Evolutionary conservation across 2,329 filamentous ascomycete genomes (phyloP), one percentile per base, ranked within the genome.

Genomic region (Colletotrichum nymphaeae): DNA sequence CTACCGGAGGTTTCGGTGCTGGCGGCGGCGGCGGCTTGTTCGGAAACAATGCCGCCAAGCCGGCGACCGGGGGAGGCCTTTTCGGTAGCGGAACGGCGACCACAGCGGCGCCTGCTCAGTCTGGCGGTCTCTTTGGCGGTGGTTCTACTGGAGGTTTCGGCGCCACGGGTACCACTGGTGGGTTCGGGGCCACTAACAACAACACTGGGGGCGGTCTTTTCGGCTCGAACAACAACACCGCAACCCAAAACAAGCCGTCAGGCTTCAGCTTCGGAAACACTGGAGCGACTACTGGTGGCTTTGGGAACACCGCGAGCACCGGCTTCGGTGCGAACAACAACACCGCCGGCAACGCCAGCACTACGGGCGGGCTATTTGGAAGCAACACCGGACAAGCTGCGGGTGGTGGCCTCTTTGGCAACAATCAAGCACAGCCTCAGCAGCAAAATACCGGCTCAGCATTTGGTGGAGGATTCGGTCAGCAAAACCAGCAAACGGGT

Each of bases 181-280:
- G 80, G 19, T 83, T 84, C 62, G 82, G 82, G 28, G 78, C 76
- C 42, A 80, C 77, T 37, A 80, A 70, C 70, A 80, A 78, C 59
- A 78, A 37, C 28, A 32, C 63, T 65, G 16, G 66, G 46, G 57
- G 79, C 11, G 73, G 74, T 26, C 76, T 62, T 26, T 76, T 73
- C 63, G 68, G 69, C 52, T 63, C 68, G 73, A 76, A 82, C 67
- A 82, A 78, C 69, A 73, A 62, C 63, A 30, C 53, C 19, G 49
- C 71, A 49, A 80, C 78, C 24, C 83, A 84, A 72, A 83, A 80
- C 69, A 84, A 84, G 73, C 80, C 84, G 52, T 77, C 78, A 9
- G 81, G 84, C 0, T 85, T 85, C 73, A 83, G 80, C 63, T 86
- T 86, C 49, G 84, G 84, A 32, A 88, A 85, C 74, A 82, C 86